These are phyloP conservation scores for Lithospermum erythrorhizon DNA, from an alignment of 257 asterid species.

Conservation along the genomic window DNA sequence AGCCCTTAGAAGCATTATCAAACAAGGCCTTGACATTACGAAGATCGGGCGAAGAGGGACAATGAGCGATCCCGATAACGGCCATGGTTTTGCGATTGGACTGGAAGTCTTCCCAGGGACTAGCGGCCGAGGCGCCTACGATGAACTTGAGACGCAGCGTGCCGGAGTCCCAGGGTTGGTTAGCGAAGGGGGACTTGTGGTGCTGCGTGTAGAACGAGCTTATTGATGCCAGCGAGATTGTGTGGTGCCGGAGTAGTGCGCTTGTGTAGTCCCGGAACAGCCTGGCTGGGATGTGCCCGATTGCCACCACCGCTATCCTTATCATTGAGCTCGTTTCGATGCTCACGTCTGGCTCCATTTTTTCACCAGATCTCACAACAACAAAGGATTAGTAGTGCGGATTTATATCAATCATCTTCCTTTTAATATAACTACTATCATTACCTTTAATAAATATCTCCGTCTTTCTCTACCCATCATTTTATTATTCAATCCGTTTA, in stretches of 20 bases:
- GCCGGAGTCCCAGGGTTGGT: slow-evolving; percentile 93
- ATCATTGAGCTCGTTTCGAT: slow-evolving; percentile 93
- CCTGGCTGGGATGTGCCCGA: slow-evolving; percentile 46
- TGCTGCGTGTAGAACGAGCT: slow-evolving; percentile 98
- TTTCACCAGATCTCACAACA: no score
- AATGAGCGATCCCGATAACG: slow-evolving; percentile 75
- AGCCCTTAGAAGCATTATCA: slow-evolving; percentile 45
- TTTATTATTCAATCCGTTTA: no score
- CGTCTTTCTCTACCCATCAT: no score
- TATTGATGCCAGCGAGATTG: slow-evolving; percentile 70
- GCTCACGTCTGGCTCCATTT: slow-evolving; percentile 98
- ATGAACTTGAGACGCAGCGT: slow-evolving; percentile 78
- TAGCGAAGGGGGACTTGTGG: slow-evolving; percentile 83
- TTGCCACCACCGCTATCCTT: slow-evolving; percentile 86
- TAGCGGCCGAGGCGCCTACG: slow-evolving; percentile 84
- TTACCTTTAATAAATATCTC: no score
- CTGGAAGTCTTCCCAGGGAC: slow-evolving; percentile 98
- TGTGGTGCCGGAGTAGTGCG: slow-evolving; percentile 73
- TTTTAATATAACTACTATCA: no score
- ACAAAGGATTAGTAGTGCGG: no score
- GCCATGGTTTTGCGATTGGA: slow-evolving; percentile 83
- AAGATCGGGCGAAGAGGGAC: slow-evolving; percentile 89
- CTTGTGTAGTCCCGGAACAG: slow-evolving; percentile 78
- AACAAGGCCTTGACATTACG: slow-evolving; percentile 49
- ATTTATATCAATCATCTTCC: no score